Base-by-base conservation (phyloP, 2,329 filamentous ascomycete species). In the Colletotrichum filicis region DNA sequence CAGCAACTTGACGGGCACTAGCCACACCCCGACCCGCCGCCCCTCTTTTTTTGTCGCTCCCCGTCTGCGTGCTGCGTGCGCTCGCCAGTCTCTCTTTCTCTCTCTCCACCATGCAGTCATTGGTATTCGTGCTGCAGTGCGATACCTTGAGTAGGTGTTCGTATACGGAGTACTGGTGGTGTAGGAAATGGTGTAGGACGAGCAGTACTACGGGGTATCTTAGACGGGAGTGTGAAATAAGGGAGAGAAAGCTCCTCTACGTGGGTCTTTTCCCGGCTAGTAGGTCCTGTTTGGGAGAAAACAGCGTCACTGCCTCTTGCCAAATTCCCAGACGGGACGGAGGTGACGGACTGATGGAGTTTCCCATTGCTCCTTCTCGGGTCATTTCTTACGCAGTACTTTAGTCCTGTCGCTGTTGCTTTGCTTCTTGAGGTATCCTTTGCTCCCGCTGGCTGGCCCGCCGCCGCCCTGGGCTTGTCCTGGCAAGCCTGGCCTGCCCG, bases 11-110 rank as follows among this genome's bases (percentile, higher is more conserved):
- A 57, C 35, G 61, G 30, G 60, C 68, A 75, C 73, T 75, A 75
- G 74, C 74, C 74, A 75, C 74, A 75, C 42, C 65, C 55, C 56
- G 70, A 64, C 49, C 60, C 52, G 55, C 42, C 64, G 49, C 32
- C 55, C 70, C 66, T 70, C 55, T 60, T n/a, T 35, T 42, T 7
- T 32, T 32, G 30, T 5, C 3, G 19, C 14, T 28, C 37, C 22
- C n/a, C 28, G 16, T n/a, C 58, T 37, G 14, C 22, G 19, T 37
- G 37, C 56, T 28, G 16, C 28, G n/a, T 32, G n/a, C 32, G 35
- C 35, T 19, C 16, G 28, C 9, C 26, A 16, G 30, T 30, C 30
- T 30, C 30, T 30, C 30, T 24, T 2, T 19, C 35, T 30, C 37
- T n/a, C 19, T 62, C 61, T 64, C 61, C 61, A 64, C 61, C 5